These are phyloP conservation scores for Cotoneaster glaucophyllus DNA, from an alignment of 306 rosid genomes.

Conservation along the genomic window DNA sequence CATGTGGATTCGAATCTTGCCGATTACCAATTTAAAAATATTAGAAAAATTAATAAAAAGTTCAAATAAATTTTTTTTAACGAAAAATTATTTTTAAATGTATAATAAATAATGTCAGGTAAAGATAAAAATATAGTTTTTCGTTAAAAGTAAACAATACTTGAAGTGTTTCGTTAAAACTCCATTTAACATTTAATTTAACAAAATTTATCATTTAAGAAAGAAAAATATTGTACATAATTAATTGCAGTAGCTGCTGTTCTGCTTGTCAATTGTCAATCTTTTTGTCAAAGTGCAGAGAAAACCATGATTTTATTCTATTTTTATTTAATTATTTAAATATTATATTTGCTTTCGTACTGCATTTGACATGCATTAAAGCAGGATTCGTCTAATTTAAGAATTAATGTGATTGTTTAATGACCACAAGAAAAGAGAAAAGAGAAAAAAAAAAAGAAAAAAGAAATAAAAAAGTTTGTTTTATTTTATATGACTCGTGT, in stretches of 20 bases:
- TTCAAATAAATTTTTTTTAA: too few relatives aligned
- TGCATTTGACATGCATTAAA: not conserved
- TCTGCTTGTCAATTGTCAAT: not conserved
- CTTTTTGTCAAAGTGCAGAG: not conserved
- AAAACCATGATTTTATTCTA: not conserved
- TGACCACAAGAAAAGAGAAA: not conserved
- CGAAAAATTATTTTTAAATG: too few relatives aligned
- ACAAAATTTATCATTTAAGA: accelerated
- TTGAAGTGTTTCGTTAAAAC: too few relatives aligned
- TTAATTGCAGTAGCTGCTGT: not conserved
- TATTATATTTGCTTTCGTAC: not conserved
- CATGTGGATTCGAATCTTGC: accelerated
- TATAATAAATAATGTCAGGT: too few relatives aligned
- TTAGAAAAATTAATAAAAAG: too few relatives aligned
- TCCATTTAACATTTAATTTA: accelerated
- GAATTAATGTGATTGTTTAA: not conserved
- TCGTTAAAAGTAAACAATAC: too few relatives aligned
- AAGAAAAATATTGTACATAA: not conserved
- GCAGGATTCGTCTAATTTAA: not conserved
- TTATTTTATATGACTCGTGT: not conserved
- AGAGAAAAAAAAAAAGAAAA: not conserved
- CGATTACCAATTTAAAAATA: too few relatives aligned
- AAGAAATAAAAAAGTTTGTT: not conserved
- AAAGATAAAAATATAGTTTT: too few relatives aligned
- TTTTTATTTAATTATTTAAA: not conserved